Evolutionary conservation across 1,139 yeast species (phyloP), one percentile per base, ranked within the genome.

Genomic region (Scheffersomyces insectosa): DNA sequence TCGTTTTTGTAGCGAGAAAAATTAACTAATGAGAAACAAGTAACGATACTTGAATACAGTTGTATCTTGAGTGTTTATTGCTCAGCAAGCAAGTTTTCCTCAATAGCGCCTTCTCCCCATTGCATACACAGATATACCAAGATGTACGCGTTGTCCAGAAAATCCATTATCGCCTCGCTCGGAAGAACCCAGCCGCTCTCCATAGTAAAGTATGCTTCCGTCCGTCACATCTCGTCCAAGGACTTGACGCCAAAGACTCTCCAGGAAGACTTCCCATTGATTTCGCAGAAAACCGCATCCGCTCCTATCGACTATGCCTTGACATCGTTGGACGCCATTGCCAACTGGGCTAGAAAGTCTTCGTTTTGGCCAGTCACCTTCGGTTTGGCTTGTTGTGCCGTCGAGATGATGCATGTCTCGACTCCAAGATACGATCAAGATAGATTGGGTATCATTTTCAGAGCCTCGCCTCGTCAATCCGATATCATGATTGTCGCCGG

Each of bases 401-500:
- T 88, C 38, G 96, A 88, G 70, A 88, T 88, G 96, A 88, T 88
- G 96, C 96, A 88, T 68, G 88, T 85, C 37, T 88, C 96, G 27
- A 83, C 95, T 46, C 95, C 96, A 50, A 78, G 96, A 65, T 88
- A 88, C 70, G 96, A 88, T 72, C 96, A 88, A 72, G 96, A 88
- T 74, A 82, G 96, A 65, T 76, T 88, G 64, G 96, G 96, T 59
- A 88, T 88, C 63, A 88, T 88, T 79, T 88, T 88, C 81, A 84
- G 96, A 75, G 96, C 95, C 32, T 85, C 95, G 37, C 96, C 96
- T 45, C 88, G 96, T 72, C 96, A 88, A 68, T 83, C 95, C 5
- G 96, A 88, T 79, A 85, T 88, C 56, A 87, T 88, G 88, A 88
- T 88, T 72, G 95, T 88, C 48, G 96, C 96, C 3, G 96, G 96